phyloP scores from a whole-genome alignment of 176 grass and related monocot species.

The Elymus sibiricus region DNA sequence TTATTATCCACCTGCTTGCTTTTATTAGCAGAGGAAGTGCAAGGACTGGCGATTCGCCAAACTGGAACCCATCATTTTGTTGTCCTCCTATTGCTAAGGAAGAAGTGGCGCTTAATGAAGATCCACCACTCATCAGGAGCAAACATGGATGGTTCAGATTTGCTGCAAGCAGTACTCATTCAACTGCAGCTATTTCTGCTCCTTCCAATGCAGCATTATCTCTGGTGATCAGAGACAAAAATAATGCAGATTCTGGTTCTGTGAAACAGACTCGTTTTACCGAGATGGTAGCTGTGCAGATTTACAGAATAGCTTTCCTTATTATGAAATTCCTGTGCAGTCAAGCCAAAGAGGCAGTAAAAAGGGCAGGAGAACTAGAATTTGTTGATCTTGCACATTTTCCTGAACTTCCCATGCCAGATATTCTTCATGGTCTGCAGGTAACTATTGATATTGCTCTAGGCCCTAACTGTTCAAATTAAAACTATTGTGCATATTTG shows the following conservation, averaged over 20 bases:
- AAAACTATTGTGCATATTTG: background rate
- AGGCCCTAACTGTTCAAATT: background rate
- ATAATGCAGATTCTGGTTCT: slow-evolving; percentile 36
- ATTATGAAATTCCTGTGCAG: slow-evolving; percentile 84
- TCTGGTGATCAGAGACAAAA: slow-evolving; percentile 32
- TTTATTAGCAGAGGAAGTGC: slow-evolving; percentile 79
- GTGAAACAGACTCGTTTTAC: slow-evolving; percentile 57
- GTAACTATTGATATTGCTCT: slow-evolving; percentile 29
- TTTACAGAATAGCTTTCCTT: slow-evolving; percentile 89
- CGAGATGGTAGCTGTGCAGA: slow-evolving; percentile 61
- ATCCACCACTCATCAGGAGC: slow-evolving; percentile 51
- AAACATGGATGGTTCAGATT: slow-evolving; percentile 78
- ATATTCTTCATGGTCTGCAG: slow-evolving; percentile 94
- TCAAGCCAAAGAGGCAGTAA: slow-evolving; percentile 75
- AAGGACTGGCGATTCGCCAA: slow-evolving; percentile 32
- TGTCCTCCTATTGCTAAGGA: slow-evolving; percentile 64
- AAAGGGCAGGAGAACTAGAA: slow-evolving; percentile 72
- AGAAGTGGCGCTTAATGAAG: slow-evolving; percentile 57
- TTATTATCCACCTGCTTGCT: slow-evolving; percentile 81
- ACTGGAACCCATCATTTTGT: slow-evolving; percentile 34
- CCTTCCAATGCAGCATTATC: slow-evolving; percentile 22
- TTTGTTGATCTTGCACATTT: slow-evolving; percentile 83
- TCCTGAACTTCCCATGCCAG: slow-evolving; percentile 92
- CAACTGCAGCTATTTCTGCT: slow-evolving; percentile 28
- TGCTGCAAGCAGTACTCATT: slow-evolving; percentile 22